Conservation (phyloP, 805 yeast genomes). For the Pichia paraexigua region DNA sequence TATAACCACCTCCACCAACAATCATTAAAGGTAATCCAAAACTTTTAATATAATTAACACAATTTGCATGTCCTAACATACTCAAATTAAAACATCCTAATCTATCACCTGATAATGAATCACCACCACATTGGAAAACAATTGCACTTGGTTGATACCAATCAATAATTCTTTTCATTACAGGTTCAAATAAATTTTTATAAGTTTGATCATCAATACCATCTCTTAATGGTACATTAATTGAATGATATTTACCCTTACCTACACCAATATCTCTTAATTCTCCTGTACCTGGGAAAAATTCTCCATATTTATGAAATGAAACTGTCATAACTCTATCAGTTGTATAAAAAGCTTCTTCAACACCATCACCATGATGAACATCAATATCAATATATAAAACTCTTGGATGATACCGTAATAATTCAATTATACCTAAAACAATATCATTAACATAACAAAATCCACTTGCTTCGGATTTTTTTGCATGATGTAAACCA, state of each 20-base stretch:
- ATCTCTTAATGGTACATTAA: slow-evolving; percentile 82
- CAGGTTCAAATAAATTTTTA: slow-evolving; percentile 83
- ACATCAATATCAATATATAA: slow-evolving; percentile 84
- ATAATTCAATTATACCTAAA: slow-evolving; percentile 67
- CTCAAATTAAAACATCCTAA: slow-evolving; percentile 93
- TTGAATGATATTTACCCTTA: slow-evolving; percentile 72
- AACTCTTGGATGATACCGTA: slow-evolving; percentile 79
- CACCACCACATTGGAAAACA: slow-evolving; percentile 98
- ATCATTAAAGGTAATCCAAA: slow-evolving; percentile 89
- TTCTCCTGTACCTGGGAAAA: slow-evolving; percentile 91
- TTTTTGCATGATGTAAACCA: slow-evolving; percentile 89
- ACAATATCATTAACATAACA: slow-evolving; percentile 90
- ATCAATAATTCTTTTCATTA: slow-evolving; percentile 65
- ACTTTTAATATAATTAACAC: slow-evolving; percentile 78
- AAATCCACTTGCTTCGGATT: slow-evolving; percentile 83
- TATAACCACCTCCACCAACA: slow-evolving; percentile 97
- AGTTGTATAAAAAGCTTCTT: slow-evolving; percentile 87
- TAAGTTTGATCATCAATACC: slow-evolving; percentile 90
- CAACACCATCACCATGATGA: slow-evolving; percentile 94
- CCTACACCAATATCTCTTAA: slow-evolving; percentile 79
- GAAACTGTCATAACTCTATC: slow-evolving; percentile 88
- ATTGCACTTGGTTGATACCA: slow-evolving; percentile 95
- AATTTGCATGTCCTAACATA: slow-evolving; percentile 92
- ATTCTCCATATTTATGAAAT: slow-evolving; percentile 88
- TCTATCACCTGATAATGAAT: slow-evolving; percentile 90